These are phyloP conservation scores for Amphicarpaea edgeworthii DNA, from an alignment of 306 rosid species.

Conservation along the genomic window DNA sequence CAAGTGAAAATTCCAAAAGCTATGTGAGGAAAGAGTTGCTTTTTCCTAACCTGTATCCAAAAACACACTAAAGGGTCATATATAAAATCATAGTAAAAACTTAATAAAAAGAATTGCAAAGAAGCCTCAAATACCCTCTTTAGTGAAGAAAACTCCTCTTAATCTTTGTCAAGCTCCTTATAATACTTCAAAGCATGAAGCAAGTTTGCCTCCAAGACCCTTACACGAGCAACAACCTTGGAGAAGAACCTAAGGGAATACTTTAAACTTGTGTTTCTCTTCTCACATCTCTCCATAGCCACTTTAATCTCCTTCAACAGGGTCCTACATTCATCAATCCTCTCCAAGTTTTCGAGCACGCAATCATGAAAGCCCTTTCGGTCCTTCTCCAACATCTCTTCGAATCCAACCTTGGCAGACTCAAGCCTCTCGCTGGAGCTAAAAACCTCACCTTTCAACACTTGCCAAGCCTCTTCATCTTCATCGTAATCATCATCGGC, in stretches of 20 bases:
- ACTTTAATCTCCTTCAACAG: slow-evolving; percentile 50
- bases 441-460: slow-evolving; percentile 45
- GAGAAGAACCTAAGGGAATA: slow-evolving; percentile 36
- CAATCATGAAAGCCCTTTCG: slow-evolving; percentile 44
- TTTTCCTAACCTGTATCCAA: too few species aligned
- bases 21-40: too few species aligned
- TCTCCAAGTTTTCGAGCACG: slow-evolving; percentile 50
- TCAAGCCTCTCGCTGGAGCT: slow-evolving; percentile 50
- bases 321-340: slow-evolving; percentile 46
- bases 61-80: slow-evolving; percentile 4
- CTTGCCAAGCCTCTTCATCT: slow-evolving; percentile 53
- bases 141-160: slow-evolving; percentile 12
- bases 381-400: slow-evolving; percentile 54
- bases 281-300: slow-evolving; percentile 53
- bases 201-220: slow-evolving; percentile 51
- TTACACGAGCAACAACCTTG: slow-evolving; percentile 42
- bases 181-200: slow-evolving; percentile 54
- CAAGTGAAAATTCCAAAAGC: too few species aligned
- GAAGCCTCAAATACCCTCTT: slow-evolving; percentile 23
- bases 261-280: slow-evolving; percentile 26
- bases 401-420: slow-evolving; percentile 50
- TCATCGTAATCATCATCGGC: slow-evolving; percentile 49
- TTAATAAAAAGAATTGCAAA: neutral
- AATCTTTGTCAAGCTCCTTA: slow-evolving; percentile 49
- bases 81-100: neutral